These are phyloP conservation scores for Somion occarium DNA, from an alignment of 1,284 basidiomycete genomes.

Conservation along the genomic window DNA sequence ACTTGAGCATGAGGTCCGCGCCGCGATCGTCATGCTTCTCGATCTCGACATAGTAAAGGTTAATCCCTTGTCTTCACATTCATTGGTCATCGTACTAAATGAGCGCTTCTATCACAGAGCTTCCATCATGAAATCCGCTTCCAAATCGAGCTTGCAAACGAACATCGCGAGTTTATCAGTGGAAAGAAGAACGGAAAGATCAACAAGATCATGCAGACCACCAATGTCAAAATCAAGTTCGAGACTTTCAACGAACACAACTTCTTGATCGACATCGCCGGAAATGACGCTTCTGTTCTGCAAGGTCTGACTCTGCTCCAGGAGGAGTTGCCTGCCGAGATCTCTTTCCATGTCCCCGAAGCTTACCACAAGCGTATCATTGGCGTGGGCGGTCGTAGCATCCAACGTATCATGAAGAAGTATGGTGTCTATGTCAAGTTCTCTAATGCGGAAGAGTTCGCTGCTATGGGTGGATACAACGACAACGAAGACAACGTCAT, in stretches of 20 bases:
- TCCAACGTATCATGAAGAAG: slow-evolving; percentile 99
- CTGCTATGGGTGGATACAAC: slow-evolving; percentile 89
- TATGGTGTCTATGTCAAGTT: slow-evolving; percentile 99
- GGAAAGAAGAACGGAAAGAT: slow-evolving; percentile 99
- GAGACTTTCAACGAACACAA: slow-evolving; percentile 99
- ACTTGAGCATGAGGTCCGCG: slow-evolving; percentile 88
- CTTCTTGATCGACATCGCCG: slow-evolving; percentile 93
- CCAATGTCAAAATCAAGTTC: slow-evolving; percentile 97
- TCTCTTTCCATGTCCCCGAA: slow-evolving; percentile 98
- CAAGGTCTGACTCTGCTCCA: slow-evolving; percentile 89
- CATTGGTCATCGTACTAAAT: background rate
- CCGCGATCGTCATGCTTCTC: slow-evolving; percentile 82
- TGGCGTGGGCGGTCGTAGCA: slow-evolving; percentile 96
- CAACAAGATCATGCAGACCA: slow-evolving; percentile 97
- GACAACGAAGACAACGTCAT: slow-evolving; percentile 99
- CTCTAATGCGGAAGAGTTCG: slow-evolving; percentile 97
- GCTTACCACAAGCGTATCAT: slow-evolving; percentile 99
- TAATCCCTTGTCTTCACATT: background rate
- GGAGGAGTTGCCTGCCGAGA: slow-evolving; percentile 97
- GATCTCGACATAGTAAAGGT: slow-evolving; percentile 92
- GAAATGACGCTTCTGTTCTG: slow-evolving; percentile 77
- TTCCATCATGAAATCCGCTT: slow-evolving; percentile 98
- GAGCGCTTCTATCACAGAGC: slow-evolving; percentile 38
- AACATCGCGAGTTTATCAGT: slow-evolving; percentile 97
- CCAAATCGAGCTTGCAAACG: slow-evolving; percentile 97